Evolutionary conservation across 2,329 filamentous ascomycete genomes (phyloP).

Genomic region (Cercospora canescens): DNA sequence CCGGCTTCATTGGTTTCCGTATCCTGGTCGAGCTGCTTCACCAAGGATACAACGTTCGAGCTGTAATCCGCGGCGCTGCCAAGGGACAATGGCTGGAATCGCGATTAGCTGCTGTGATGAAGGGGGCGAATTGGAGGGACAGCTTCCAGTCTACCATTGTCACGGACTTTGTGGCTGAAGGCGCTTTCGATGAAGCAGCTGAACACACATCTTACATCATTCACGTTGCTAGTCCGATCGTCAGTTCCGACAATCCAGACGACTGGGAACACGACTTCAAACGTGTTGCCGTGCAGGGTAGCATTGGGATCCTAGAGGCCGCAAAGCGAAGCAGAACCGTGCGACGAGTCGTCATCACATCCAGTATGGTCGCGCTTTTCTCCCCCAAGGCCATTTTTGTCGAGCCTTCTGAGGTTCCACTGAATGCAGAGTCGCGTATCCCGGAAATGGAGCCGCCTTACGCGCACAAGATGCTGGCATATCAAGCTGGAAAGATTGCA

Average conservation of each 20-base stretch:
- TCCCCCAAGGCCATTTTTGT: slow-evolving; percentile 15
- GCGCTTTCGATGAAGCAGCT: slow-evolving; percentile 39
- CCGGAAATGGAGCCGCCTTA: slow-evolving; percentile 23
- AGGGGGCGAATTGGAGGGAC: neutral
- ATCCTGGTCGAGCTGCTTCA: slow-evolving; percentile 37
- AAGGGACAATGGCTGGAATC: slow-evolving; percentile 33
- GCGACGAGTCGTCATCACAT: slow-evolving; percentile 47
- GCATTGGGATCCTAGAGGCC: slow-evolving; percentile 39
- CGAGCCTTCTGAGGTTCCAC: slow-evolving; percentile 5
- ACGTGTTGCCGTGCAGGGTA: slow-evolving; percentile 38
- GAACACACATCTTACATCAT: slow-evolving; percentile 34
- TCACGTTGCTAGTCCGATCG: slow-evolving; percentile 33
- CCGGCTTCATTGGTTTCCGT: slow-evolving; percentile 41
- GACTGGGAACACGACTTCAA: slow-evolving; percentile 14
- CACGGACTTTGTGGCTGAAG: slow-evolving; percentile 32
- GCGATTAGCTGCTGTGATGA: slow-evolving; percentile 12
- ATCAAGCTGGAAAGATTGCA: slow-evolving; percentile 31
- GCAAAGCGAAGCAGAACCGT: slow-evolving; percentile 38
- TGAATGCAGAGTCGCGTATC: slow-evolving; percentile 17
- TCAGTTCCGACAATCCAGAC: slow-evolving; percentile 7
- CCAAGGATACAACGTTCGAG: slow-evolving; percentile 40
- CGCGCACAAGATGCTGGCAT: slow-evolving; percentile 23
- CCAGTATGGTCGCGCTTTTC: slow-evolving; percentile 25
- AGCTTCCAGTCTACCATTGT: slow-evolving; percentile 37
- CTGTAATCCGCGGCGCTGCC: slow-evolving; percentile 37